Base-by-base conservation (phyloP, 2,329 filamentous ascomycete genomes). In the Neoarthrinium moseri region DNA sequence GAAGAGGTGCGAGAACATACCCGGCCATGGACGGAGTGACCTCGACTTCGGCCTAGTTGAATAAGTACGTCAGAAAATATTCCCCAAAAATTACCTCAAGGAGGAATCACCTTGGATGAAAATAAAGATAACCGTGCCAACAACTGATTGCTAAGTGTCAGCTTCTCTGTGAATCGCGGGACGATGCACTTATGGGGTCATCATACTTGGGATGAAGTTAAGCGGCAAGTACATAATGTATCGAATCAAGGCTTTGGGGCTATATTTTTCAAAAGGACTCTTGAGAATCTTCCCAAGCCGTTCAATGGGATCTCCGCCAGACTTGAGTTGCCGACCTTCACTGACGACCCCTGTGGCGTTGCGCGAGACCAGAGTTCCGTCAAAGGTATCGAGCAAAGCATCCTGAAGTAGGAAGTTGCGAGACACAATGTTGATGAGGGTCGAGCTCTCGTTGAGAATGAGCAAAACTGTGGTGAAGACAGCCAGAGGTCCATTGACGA, bases 151-250 rank as follows among this genome's bases (percentile, higher is more conserved):
- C 26, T n/a, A n/a, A n/a, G n/a, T n/a, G n/a, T n/a, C n/a, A n/a
- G n/a, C n/a, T n/a, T n/a, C n/a, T n/a, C n/a, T n/a, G n/a, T n/a
- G n/a, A n/a, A n/a, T n/a, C n/a, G n/a, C n/a, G n/a, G 6, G 17
- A 32, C 7, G 18, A n/a, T 11, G 13, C 27, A 21, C 18, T n/a
- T 10, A 11, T 8, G 8, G 30, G n/a, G 20, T n/a, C 15, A 20
- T 38, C 27, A 42, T 65, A 71, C 68, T 61, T 0, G 92, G 92
- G 43, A 97, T 91, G 62, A 96, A 91, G 71, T 96, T 97, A 50
- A 97, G 76, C 10, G 92, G 91, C 33, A 96, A 74, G 63, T 95
- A 94, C 70, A 96, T 80, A 52, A 95, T 62, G 58, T 92, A 92
- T 50, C 89, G 77, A 30, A 96, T 70, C 35, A 96, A 67, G 6